phyloP scores from a whole-genome alignment of 1,284 basidiomycete genomes.

The Pisolithus thermaeus region DNA sequence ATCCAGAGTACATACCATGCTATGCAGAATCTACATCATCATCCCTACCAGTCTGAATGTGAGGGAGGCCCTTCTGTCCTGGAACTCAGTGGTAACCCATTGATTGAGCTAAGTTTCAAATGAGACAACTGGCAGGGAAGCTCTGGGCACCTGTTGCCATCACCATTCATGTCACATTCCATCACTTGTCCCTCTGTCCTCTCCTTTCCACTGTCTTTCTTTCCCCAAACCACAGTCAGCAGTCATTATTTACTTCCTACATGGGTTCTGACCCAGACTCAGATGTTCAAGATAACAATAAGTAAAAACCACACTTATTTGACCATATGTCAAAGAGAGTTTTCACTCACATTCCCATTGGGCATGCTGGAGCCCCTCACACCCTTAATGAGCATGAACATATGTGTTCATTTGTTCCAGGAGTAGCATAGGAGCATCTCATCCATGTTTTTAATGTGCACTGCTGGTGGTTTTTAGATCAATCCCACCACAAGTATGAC shows the following conservation, averaged over 20 bases:
- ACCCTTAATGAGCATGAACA: conserved; percentile 18
- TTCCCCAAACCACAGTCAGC: conserved; percentile 18
- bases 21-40: no score
- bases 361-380: conserved; percentile 19
- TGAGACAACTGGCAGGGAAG: not conserved
- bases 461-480: conserved; percentile 60
- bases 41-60: no score
- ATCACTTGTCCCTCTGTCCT: conserved; percentile 1
- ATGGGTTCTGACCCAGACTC: conserved; percentile 4
- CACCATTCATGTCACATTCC: conserved; percentile 4
- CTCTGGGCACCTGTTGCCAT: conserved; percentile 1
- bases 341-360: conserved; percentile 23
- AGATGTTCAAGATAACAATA: conserved; percentile 1
- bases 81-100: no score
- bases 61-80: no score
- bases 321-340: conserved; percentile 27
- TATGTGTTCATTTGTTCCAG: not conserved
- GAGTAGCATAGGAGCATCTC: not conserved
- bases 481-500: conserved; percentile 50
- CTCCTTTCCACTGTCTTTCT: conserved; percentile 12
- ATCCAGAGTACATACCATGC: no score
- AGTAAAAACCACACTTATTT: conserved; percentile 3
- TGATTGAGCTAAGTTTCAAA: conserved; percentile 23
- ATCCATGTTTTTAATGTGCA: conserved; percentile 37
- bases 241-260: conserved; percentile 22